Evolutionary conservation across 2,329 filamentous ascomycete genomes (phyloP), one percentile per base, ranked within the genome.

Genomic region (Pseudopyrenochaeta lycopersici): DNA sequence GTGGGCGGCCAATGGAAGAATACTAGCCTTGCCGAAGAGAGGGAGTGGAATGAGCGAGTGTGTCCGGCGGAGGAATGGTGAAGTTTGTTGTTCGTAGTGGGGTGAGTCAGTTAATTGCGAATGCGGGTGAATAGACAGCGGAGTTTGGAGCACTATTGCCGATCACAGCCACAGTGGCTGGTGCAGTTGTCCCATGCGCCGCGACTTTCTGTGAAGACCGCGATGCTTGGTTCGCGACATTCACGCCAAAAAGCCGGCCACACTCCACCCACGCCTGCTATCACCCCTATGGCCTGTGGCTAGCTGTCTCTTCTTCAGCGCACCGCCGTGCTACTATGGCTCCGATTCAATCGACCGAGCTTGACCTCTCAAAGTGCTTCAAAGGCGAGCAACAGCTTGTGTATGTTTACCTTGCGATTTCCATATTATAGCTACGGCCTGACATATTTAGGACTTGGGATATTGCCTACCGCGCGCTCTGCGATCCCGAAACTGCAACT

Each of bases 321-420:
- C 72, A 74, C 55, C 58, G 55, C 56, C 67, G 73, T 71, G 74
- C 72, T 58, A 66, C 52, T 63, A 76, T 76, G 74, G 70, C 74
- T 51, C 65, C 73, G 46, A 57, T 64, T 31, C 62, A 60, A 56
- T 58, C 63, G 39, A 55, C 65, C 60, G 82, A 85, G 75, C 91
- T 93, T 72, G 87, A 92, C 72, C 83, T 97, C 77, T 90, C 92
- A 77, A 88, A 90, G 74, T 96, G 91, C 79, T 84, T 98, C 70
- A 88, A 86, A 68, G 91, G 91, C 78, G 88, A 94, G 76, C 85
- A 85, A 70, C 84, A 89, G 73, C 82, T 97, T 70, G 84, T 97
- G 90, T 96, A 84, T 75, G 88, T 82, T 58, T 68, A 62, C 62
- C 56, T 35, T 21, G 20, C 14, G 3, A 39, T 2, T 20, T 21